Conservation (phyloP, 306 rosid genomes). For the Purshia tridentata region DNA sequence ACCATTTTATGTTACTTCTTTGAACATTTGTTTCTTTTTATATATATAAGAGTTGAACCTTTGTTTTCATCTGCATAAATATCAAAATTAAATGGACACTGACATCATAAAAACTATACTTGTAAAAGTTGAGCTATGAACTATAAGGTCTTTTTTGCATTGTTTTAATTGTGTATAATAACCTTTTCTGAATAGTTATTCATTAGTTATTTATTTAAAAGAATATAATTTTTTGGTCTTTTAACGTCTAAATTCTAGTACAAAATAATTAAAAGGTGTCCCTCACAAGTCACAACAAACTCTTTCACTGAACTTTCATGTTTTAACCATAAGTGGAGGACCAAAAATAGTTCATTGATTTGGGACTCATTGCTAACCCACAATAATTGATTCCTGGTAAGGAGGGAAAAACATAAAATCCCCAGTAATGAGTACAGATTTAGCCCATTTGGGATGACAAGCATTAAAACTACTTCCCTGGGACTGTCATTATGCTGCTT, state of each 20-base stretch:
- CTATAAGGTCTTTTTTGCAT: background rate
- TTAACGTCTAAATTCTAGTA: background rate
- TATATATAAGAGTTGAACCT: background rate
- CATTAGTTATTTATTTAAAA: background rate
- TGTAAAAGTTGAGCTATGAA: background rate
- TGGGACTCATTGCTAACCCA: background rate
- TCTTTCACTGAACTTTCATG: background rate
- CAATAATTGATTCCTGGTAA: background rate
- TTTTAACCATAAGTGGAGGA: background rate
- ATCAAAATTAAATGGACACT: background rate
- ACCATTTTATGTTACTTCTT: conserved; percentile 17
- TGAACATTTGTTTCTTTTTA: background rate
- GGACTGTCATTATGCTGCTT: background rate
- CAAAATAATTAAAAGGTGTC: background rate
- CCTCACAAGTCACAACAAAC: background rate
- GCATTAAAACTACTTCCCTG: background rate
- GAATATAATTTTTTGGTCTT: background rate
- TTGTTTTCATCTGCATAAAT: conserved; percentile 16
- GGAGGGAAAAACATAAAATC: background rate
- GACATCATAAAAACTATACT: background rate
- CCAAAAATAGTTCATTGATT: background rate
- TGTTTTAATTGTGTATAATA: background rate
- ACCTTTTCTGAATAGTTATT: background rate
- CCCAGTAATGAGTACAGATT: background rate
- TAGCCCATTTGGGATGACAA: conserved; percentile 1